Evolutionary conservation across 2,329 filamentous ascomycete species (phyloP).

Genomic region (Chrysoporthe puriensis): DNA sequence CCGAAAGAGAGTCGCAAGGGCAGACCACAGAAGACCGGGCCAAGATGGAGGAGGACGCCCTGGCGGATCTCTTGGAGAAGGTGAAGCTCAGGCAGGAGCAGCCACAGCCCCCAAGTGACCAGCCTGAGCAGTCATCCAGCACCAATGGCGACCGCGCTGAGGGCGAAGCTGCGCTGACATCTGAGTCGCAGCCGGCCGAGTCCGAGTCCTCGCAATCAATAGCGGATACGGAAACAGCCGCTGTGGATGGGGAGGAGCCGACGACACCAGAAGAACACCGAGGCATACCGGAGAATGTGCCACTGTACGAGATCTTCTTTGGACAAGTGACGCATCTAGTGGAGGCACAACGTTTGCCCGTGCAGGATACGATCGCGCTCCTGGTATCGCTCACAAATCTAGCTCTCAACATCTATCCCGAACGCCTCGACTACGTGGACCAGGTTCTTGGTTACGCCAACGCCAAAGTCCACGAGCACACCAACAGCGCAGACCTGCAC

Average conservation of each 20-base stretch:
- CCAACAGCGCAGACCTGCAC: constrained; percentile 94
- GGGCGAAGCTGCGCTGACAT: constrained; percentile 40
- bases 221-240: constrained; percentile 52
- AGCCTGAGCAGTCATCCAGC: constrained; percentile 35
- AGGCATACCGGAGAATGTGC: constrained; percentile 75
- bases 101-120: constrained; percentile 32
- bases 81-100: constrained; percentile 69
- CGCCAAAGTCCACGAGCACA: constrained; percentile 82
- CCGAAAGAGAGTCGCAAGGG: constrained; percentile 80
- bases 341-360: constrained; percentile 85
- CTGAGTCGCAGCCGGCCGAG: constrained; percentile 38
- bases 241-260: constrained; percentile 48
- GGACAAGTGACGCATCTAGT: constrained; percentile 93
- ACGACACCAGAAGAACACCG: constrained; percentile 42
- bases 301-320: constrained; percentile 96
- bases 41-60: constrained; percentile 82
- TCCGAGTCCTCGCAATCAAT: constrained; percentile 43
- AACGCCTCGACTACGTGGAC: constrained; percentile 90
- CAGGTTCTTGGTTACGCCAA: constrained; percentile 90
- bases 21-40: constrained; percentile 72
- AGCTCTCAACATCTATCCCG: constrained; percentile 93
- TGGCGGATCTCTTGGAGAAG: constrained; percentile 76
- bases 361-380: constrained; percentile 92
- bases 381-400: constrained; percentile 93
- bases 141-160: constrained; percentile 42